Evolutionary conservation across 495 filamentous ascomycete species (phyloP).

Genomic region (Evernia prunastri): DNA sequence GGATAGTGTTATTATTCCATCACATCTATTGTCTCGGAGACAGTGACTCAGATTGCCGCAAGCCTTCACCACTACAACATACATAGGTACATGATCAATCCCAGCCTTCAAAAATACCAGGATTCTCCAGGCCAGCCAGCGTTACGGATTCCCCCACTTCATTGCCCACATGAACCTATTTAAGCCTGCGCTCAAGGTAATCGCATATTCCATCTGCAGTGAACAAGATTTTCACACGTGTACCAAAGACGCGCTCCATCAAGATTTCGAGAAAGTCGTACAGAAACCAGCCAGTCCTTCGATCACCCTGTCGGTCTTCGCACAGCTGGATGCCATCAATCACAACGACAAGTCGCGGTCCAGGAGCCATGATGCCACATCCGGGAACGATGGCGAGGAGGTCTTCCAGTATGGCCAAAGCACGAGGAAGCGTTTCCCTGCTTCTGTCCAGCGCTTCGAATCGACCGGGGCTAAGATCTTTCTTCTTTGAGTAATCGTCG

Average conservation of each 20-base stretch:
- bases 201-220: constrained; percentile 8
- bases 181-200: background rate
- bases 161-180: too few relatives aligned
- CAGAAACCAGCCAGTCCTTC: constrained; percentile 6
- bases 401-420: constrained; percentile 10
- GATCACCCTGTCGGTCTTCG: constrained; percentile 1
- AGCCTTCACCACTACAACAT: too few relatives aligned
- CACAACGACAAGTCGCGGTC: constrained; percentile 7
- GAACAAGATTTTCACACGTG: constrained; percentile 3
- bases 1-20: too few relatives aligned
- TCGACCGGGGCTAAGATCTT: background rate
- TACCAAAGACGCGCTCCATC: background rate
- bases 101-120: too few relatives aligned
- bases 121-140: too few relatives aligned
- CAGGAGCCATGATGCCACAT: too few relatives aligned
- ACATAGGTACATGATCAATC: too few relatives aligned
- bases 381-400: constrained; percentile 4
- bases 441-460: constrained; percentile 11
- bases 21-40: too few relatives aligned
- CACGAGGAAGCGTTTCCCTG: background rate
- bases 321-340: constrained; percentile 12
- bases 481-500: background rate
- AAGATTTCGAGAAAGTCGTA: background rate
- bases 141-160: too few relatives aligned
- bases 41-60: too few relatives aligned